Evolutionary conservation across 768 basidiomycete genomes (phyloP), one percentile per base, ranked within the genome.

Genomic region (Lactarius tabidus): DNA sequence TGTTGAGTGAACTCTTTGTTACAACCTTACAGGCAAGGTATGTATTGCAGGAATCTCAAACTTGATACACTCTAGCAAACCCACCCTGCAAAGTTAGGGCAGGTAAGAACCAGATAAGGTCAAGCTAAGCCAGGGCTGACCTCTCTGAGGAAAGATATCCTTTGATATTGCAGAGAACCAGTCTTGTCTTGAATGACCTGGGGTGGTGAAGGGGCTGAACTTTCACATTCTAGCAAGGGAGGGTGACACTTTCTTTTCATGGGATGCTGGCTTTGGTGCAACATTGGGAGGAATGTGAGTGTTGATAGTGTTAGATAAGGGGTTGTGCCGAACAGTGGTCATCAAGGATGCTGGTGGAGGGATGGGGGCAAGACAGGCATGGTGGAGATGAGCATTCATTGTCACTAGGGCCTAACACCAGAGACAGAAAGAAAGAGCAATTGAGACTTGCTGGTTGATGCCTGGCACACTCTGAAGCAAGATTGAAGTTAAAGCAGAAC

Each of bases 11-110:
- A 29, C 82, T 80, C 78, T 95, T 94, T n/a, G 90, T 91, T 69
- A 99, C 89, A 52, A 97, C 95, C 78, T 99, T 98, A 77, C 95
- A 91, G 15, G 95, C 95, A 59, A 86, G 80, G 41, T 87, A 79
- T 28, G 77, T 75, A 17, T 88, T 89, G 56, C 81, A 78, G 12
- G 74, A 70, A 71, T 94, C 92, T 73, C 87, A 85, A n/a, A 93
- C 90, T 78, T 97, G 93, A 72, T 96, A 98, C 3, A 99, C 96
- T 43, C 95, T 84, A 1, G 96, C 96, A 73, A 99, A 99, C 1
- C 96, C 4, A 8, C 8, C 33, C 33, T 33, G 33, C 4, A 8
- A 33, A 33, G 33, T 33, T 33, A 33, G 33, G 33, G 33, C 33
- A 33, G 8, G 33, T 33, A 33, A 33, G 33, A 4, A 33, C 96